These are phyloP conservation scores for Dendrobium catenatum DNA, from an alignment of 106 monocot species.

Conservation along the genomic window DNA sequence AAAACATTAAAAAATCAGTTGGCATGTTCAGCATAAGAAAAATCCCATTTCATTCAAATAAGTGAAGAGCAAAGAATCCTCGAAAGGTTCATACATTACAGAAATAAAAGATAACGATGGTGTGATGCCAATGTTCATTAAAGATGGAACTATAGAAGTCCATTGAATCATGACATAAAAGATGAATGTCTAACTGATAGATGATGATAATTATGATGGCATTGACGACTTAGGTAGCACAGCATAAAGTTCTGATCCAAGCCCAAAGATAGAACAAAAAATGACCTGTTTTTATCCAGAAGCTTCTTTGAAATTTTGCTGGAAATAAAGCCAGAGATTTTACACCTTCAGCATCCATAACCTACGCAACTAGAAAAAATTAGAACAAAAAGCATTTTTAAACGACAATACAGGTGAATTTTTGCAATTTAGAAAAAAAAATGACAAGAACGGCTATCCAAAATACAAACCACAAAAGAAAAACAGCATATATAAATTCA, in stretches of 20 bases:
- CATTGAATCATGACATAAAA: background rate
- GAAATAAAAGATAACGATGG: background rate
- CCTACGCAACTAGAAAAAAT: constrained; percentile 30
- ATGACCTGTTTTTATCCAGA: constrained; percentile 93
- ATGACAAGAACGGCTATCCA: background rate
- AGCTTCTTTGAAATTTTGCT: constrained; percentile 84
- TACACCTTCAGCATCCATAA: constrained; percentile 70
- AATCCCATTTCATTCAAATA: background rate
- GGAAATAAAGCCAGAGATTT: constrained; percentile 85
- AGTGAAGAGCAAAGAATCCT: background rate
- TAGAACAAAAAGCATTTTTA: background rate
- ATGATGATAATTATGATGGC: background rate
- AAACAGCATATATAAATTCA: background rate
- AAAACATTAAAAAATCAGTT: background rate
- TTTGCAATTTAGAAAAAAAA: background rate
- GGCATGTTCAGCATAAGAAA: background rate
- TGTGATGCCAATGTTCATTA: background rate
- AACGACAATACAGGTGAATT: background rate
- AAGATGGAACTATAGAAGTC: background rate
- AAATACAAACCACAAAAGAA: background rate
- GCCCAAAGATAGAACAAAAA: background rate
- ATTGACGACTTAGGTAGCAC: background rate
- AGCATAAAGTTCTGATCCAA: background rate
- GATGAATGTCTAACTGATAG: background rate
- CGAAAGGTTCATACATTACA: background rate